These are phyloP conservation scores for Gaertneriomyces sp. DNA, from an alignment of 192 early-diverging fungal genomes.

Conservation along the genomic window DNA sequence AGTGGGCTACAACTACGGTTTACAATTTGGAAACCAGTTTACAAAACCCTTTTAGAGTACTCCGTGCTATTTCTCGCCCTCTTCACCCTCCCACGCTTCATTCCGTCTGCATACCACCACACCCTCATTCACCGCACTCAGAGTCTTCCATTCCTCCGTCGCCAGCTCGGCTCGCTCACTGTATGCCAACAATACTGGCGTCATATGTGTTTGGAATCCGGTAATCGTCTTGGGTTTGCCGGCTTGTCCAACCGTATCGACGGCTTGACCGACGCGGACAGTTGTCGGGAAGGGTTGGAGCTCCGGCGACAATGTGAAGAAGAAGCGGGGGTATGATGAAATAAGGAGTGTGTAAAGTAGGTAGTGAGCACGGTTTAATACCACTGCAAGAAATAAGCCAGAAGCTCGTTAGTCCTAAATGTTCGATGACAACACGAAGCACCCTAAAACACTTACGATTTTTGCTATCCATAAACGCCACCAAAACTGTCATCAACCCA, in stretches of 20 bases:
- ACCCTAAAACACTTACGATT: constrained; percentile 54
- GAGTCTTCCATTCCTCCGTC: constrained; percentile 90
- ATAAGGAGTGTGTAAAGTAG: constrained; percentile 89
- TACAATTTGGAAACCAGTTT: too few species aligned
- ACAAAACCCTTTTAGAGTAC: too few species aligned
- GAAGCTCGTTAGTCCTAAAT: background rate
- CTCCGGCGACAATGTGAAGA: constrained; percentile 93
- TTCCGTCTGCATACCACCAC: constrained; percentile 97
- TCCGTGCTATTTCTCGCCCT: too few species aligned
- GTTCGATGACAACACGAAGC: constrained; percentile 1
- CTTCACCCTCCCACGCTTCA: too few species aligned
- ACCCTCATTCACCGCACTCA: constrained; percentile 85
- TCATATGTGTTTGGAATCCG: constrained; percentile 97
- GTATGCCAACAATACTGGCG: constrained; percentile 93
- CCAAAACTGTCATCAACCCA: constrained; percentile 81
- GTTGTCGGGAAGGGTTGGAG: constrained; percentile 77
- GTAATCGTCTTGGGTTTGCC: constrained; percentile 98
- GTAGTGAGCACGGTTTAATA: constrained; percentile 88
- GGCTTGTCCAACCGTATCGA: constrained; percentile 99
- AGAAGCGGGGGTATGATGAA: constrained; percentile 96
- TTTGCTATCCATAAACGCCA: constrained; percentile 89
- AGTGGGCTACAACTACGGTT: too few species aligned
- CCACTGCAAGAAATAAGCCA: constrained; percentile 46
- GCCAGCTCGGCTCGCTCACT: constrained; percentile 97
- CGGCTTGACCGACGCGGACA: constrained; percentile 97